These are phyloP conservation scores for Xylaria nigripes DNA, from an alignment of 495 filamentous ascomycete species.

Conservation along the genomic window DNA sequence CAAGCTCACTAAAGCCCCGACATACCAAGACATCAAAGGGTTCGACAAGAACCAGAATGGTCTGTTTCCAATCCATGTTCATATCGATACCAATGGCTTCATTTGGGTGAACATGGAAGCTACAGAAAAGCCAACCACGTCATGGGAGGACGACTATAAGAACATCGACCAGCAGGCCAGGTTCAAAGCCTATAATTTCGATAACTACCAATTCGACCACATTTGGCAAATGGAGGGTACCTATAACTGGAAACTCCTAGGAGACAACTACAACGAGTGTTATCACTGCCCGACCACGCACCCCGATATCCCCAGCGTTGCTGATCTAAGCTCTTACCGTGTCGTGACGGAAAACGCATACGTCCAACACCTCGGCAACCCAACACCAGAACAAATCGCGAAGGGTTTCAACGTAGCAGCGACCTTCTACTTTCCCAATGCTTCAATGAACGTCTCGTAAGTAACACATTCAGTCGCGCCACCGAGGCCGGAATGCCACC, in stretches of 20 bases:
- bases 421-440: conserved; percentile 42
- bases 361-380: conserved; percentile 35
- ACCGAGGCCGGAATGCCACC: not conserved
- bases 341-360: conserved; percentile 33
- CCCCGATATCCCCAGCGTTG: conserved; percentile 36
- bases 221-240: conserved; percentile 37
- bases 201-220: conserved; percentile 43
- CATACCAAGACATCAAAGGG: conserved; percentile 43
- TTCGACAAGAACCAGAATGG: conserved; percentile 49
- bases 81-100: conserved; percentile 41
- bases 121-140: conserved; percentile 30
- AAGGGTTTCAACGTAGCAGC: conserved; percentile 24
- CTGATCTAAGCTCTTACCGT: conserved; percentile 36
- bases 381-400: conserved; percentile 29
- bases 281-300: conserved; percentile 46
- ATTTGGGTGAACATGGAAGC: conserved; percentile 46
- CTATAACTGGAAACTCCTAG: conserved; percentile 47
- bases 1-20: conserved; percentile 50
- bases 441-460: conserved; percentile 40
- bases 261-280: conserved; percentile 47
- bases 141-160: conserved; percentile 37
- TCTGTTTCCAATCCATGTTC: conserved; percentile 42
- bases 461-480: conserved; percentile 16
- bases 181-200: conserved; percentile 34
- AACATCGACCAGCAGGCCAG: conserved; percentile 31